These are phyloP conservation scores for Ganoderma resinaceum DNA, from an alignment of 1,284 basidiomycete species.

Conservation along the genomic window DNA sequence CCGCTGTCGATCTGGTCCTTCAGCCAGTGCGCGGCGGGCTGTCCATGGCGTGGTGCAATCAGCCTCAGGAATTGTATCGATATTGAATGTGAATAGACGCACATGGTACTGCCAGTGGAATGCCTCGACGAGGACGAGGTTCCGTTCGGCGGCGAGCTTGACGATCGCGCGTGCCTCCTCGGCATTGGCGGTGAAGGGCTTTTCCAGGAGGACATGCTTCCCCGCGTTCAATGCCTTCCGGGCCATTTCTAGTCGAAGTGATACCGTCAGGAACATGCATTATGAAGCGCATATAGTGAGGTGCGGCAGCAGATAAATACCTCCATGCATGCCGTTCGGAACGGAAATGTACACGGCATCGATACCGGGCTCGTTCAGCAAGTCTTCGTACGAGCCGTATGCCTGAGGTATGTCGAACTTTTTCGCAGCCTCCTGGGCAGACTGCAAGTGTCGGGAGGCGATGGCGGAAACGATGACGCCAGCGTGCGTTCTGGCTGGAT, in stretches of 20 bases:
- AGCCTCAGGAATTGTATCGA: background rate
- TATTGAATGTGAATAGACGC: background rate
- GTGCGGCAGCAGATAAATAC: slow-evolving; percentile 45
- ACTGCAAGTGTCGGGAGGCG: slow-evolving; percentile 61
- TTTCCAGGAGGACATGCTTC: slow-evolving; percentile 79
- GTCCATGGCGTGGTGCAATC: slow-evolving; percentile 37
- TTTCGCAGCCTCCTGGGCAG: slow-evolving; percentile 61
- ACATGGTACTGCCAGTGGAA: slow-evolving; percentile 40
- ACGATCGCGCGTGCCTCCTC: slow-evolving; percentile 58
- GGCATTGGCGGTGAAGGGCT: slow-evolving; percentile 67
- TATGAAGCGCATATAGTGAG: slow-evolving; percentile 51
- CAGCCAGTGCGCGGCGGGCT: slow-evolving; percentile 48
- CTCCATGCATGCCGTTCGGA: slow-evolving; percentile 29
- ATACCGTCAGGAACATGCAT: slow-evolving; percentile 47
- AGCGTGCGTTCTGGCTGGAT: slow-evolving; percentile 61
- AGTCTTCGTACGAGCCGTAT: slow-evolving; percentile 58
- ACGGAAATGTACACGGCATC: slow-evolving; percentile 68
- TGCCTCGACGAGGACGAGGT: slow-evolving; percentile 48
- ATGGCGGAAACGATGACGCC: slow-evolving; percentile 67
- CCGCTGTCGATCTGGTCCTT: slow-evolving; percentile 47
- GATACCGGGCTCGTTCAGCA: slow-evolving; percentile 68
- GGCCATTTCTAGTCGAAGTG: slow-evolving; percentile 54
- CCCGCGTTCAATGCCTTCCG: slow-evolving; percentile 74
- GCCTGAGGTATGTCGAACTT: slow-evolving; percentile 63
- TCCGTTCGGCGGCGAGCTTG: slow-evolving; percentile 41